Conservation (phyloP, 306 rosid genomes). For the Lithocarpus polystachyus region DNA sequence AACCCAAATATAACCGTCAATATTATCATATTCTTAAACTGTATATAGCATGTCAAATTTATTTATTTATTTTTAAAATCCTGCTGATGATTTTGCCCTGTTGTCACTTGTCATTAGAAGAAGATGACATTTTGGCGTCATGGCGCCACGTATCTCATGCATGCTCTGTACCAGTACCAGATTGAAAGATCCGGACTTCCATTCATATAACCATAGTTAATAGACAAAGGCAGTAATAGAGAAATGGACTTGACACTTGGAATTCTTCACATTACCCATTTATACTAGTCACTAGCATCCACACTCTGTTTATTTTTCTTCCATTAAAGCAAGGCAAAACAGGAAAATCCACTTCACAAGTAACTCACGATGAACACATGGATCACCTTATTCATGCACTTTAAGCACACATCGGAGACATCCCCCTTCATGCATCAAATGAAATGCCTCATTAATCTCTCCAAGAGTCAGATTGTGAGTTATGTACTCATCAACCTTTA, state of each 20-base stretch:
- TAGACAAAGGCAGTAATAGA: neutral
- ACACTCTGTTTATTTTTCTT: neutral
- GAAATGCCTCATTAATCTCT: slow-evolving; percentile 89
- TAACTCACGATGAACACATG: slow-evolving; percentile 2
- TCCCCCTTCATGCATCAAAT: slow-evolving; percentile 82
- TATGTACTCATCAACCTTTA: slow-evolving; percentile 94
- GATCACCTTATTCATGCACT: slow-evolving; percentile 27
- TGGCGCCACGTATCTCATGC: no score
- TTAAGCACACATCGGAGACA: slow-evolving; percentile 95
- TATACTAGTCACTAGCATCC: neutral
- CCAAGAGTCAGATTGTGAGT: slow-evolving; percentile 73
- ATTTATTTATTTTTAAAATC: no score
- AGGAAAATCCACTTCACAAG: slow-evolving; percentile 1
- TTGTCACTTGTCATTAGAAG: no score
- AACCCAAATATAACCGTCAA: no score
- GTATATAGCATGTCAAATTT: no score
- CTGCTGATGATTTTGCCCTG: no score
- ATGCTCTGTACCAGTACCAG: neutral
- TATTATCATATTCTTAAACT: no score
- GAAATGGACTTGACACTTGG: neutral
- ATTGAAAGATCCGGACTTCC: neutral
- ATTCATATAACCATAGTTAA: neutral
- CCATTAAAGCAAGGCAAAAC: slow-evolving; percentile 5
- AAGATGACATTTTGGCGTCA: no score
- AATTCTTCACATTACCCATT: neutral